Conservation (phyloP, 441 rosid genomes). For the Hura crepitans region DNA sequence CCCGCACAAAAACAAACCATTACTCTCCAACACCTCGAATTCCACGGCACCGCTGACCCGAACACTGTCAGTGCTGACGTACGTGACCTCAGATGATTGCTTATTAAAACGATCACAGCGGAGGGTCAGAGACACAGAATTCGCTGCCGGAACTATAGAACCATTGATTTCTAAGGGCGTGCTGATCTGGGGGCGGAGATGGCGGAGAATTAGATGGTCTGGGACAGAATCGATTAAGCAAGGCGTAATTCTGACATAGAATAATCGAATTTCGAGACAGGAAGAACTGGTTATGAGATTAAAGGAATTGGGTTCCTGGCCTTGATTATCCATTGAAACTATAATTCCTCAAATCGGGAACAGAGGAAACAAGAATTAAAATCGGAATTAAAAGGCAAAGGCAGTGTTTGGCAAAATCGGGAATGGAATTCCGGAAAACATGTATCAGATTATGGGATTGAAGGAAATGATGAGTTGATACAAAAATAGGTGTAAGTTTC, state of each 20-base stretch:
- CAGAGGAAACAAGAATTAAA: neutral
- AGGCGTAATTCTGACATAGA: conserved; percentile 66
- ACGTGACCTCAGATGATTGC: conserved; percentile 79
- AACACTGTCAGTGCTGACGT: conserved; percentile 73
- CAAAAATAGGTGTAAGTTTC: neutral
- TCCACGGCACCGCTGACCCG: conserved; percentile 74
- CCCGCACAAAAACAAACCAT: conserved; percentile 59
- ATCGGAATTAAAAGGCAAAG: neutral
- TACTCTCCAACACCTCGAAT: conserved; percentile 63
- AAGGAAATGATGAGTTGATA: neutral
- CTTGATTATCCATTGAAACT: conserved; percentile 32
- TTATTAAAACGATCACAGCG: conserved; percentile 70
- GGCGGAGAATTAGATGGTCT: conserved; percentile 61
- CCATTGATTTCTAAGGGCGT: conserved; percentile 82
- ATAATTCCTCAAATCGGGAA: neutral
- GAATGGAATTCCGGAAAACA: conserved; percentile 9
- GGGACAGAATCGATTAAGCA: conserved; percentile 58
- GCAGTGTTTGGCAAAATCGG: neutral
- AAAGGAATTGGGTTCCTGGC: conserved; percentile 37
- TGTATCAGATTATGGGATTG: neutral
- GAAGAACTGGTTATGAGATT: conserved; percentile 37
- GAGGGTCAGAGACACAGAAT: conserved; percentile 52
- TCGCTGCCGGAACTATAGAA: conserved; percentile 54
- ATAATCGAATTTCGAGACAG: conserved; percentile 75
- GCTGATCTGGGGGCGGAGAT: conserved; percentile 63